Base-by-base conservation (phyloP, 768 basidiomycete genomes). In the Cyclocybe aegerita region DNA sequence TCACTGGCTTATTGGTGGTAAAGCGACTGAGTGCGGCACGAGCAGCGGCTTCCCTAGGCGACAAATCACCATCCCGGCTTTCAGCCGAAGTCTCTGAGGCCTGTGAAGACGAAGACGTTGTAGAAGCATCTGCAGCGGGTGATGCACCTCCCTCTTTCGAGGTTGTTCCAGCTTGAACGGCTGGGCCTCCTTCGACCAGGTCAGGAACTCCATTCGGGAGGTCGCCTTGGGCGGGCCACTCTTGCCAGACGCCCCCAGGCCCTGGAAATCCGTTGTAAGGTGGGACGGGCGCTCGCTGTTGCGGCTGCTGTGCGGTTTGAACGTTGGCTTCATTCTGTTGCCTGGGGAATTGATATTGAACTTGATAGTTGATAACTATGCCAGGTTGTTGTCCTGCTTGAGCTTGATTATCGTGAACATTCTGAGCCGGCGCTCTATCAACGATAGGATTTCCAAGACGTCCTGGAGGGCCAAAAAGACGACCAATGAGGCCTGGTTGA, bases 231-330 rank as follows among this genome's bases (percentile, higher is more conserved):
- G 66, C 63, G 37, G 76, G 78, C 86, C 85, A 88, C 16, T 75
- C 77, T 49, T 82, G 82, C 83, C 85, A 88, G n/a, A 67, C 74
- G 14, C 79, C 81, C 33, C 77, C 78, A 7, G 85, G 86, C 7
- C 83, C 85, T 35, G 75, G 72, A 56, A 88, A 87, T 9, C 87
- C 86, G 50, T 72, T 59, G 54, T 82, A 84, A 30, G 73, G 75
- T 1, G 85, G 86, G 4, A 80, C 67, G 4, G 74, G 75, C 17
- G 71, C 69, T 17, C 61, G 63, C 23, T 59, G 63, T 31, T 53
- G 67, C 43, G 61, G 59, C 46, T 62, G 71, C 15, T 32, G 40
- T 17, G 12, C 38, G 17, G 43, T 32, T 11, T 45, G 47, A 39
- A 57, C 54, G 16, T 45, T 40, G 14, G 32, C 40, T 31, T 54